Conservation (phyloP, 2,329 filamentous ascomycete genomes). For the Kalmusia sp. region DNA sequence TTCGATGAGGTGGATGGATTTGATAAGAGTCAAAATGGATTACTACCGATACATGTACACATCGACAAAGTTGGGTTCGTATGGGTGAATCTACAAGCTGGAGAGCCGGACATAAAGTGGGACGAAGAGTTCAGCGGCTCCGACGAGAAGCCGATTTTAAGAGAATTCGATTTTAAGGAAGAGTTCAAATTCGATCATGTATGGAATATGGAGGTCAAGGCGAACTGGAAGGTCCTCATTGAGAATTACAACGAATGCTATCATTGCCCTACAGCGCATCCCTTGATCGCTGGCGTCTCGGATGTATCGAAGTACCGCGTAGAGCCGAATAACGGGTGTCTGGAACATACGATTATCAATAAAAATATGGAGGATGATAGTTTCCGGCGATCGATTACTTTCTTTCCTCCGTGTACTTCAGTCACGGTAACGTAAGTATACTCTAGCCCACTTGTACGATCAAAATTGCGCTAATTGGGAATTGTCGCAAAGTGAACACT, state of each 20-base stretch:
- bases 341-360: no score
- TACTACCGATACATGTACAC: conserved; percentile 35
- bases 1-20: conserved; percentile 49
- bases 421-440: not conserved
- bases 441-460: no score
- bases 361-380: no score
- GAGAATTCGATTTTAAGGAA: not conserved
- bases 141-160: not conserved
- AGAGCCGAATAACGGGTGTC: not conserved
- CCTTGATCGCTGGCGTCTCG: not conserved
- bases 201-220: not conserved
- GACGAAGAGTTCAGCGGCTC: not conserved
- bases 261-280: conserved; percentile 52
- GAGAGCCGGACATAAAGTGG: conserved; percentile 2
- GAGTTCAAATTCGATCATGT: not conserved
- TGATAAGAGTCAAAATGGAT: conserved; percentile 43
- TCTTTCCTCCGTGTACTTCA: not conserved
- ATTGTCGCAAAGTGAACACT: conserved; percentile 54
- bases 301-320: not conserved
- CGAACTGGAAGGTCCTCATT: conserved; percentile 16
- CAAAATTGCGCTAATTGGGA: no score
- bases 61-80: conserved; percentile 34
- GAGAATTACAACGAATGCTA: conserved; percentile 71
- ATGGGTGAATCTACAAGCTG: conserved; percentile 34
- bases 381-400: not conserved